Evolutionary conservation across 805 yeast genomes (phyloP), one percentile per base, ranked within the genome.

Genomic region (Metschnikowia koreensis): DNA sequence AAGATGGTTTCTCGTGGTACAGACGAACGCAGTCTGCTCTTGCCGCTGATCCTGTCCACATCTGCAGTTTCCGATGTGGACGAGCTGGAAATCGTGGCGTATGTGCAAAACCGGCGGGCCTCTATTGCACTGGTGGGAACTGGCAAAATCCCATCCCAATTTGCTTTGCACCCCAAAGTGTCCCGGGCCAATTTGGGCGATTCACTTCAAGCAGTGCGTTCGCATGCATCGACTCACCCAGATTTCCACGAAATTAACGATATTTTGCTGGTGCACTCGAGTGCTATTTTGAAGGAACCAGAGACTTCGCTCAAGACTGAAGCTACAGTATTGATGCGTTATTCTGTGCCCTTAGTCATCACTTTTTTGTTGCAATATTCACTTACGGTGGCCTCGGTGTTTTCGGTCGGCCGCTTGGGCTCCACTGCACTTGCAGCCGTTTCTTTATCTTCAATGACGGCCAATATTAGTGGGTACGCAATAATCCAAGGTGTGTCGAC

Each of bases 401-500:
- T 87, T 64, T 82, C 87, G 2, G 92, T 86, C 31, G 91, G 93
- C 9, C 81, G 84, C 57, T 74, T 87, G 48, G 92, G 93, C 2
- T 79, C 82, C 37, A 75, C 77, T 26, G 90, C 86, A 58, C 72
- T 87, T 45, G 93, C 91, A 13, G 93, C 90, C 33, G 87, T 86
- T 7, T 82, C 90, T 13, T 69, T 87, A 45, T 86, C 88, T 15
- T 79, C 87, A 17, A 86, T 87, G 90, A 84, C 91, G 5, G 87
- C 89, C 7, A 87, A 86, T 62, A 86, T 87, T 48, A 77, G 87
- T 3, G 92, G 89, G 1, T 80, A 86, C 54, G 87, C 90, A 37
- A 77, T 86, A 10, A 83, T 87, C 57, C 87, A 86, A 59, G 94
- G 93, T 11, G 77, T 86, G 2, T 82, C 90, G n/a, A 86, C 94